These are phyloP conservation scores for Linum tenue DNA, from an alignment of 345 rosid species.

Conservation along the genomic window DNA sequence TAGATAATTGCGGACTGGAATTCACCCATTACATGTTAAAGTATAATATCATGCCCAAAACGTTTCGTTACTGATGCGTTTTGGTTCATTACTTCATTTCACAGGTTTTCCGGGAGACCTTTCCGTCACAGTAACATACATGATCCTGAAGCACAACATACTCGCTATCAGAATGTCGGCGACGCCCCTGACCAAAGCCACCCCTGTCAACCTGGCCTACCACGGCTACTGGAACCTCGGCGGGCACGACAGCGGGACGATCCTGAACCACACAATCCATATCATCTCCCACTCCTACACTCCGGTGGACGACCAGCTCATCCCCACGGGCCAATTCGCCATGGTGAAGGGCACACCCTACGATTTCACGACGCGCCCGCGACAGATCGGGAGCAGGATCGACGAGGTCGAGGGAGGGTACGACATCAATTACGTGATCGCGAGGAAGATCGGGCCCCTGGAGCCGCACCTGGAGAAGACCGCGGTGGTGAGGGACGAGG, in stretches of 20 bases:
- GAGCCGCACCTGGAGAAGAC: conserved; percentile 33
- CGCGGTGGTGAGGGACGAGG: conserved; percentile 44
- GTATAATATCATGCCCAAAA: too few species aligned
- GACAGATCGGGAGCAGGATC: conserved; percentile 37
- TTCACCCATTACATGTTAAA: too few species aligned
- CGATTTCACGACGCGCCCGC: conserved; percentile 43
- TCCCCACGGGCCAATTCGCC: conserved; percentile 57
- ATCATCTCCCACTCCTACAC: conserved; percentile 39
- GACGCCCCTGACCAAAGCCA: conserved; percentile 38
- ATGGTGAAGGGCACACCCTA: conserved; percentile 44
- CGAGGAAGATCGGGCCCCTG: conserved; percentile 14
- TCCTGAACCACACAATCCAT: conserved; percentile 53
- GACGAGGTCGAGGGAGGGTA: conserved; percentile 47
- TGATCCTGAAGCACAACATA: conserved; percentile 38
- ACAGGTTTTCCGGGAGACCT: conserved; percentile 78
- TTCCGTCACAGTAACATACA: conserved; percentile 47
- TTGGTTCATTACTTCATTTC: background rate
- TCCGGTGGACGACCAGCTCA: conserved; percentile 59
- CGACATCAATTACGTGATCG: conserved; percentile 63
- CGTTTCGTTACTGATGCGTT: too few species aligned
- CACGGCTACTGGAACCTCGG: conserved; percentile 84
- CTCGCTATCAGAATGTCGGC: conserved; percentile 55
- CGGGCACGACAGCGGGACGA: conserved; percentile 53
- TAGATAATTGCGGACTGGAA: too few species aligned
- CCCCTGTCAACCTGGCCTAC: conserved; percentile 70